These are phyloP conservation scores for Suhomyces sp. DNA, from an alignment of 805 yeast genomes.

Conservation along the genomic window DNA sequence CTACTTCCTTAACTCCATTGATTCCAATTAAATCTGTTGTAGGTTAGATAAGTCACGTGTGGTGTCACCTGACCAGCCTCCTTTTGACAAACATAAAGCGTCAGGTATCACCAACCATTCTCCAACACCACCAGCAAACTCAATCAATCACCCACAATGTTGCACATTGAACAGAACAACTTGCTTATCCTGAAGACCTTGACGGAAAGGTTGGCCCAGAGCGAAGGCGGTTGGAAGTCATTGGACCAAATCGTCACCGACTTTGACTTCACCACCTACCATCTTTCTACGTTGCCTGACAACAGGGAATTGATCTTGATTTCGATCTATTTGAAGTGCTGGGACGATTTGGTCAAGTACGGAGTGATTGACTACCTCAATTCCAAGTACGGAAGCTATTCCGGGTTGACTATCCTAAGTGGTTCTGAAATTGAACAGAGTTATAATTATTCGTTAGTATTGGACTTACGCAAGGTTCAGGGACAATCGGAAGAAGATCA, in stretches of 20 bases:
- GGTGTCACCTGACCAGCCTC: too few relatives aligned
- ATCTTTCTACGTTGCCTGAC: constrained; percentile 78
- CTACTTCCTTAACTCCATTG: too few relatives aligned
- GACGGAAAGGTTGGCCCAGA: constrained; percentile 58
- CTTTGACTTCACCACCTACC: constrained; percentile 94
- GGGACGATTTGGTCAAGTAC: constrained; percentile 67
- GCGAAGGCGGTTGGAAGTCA: constrained; percentile 33
- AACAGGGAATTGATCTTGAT: constrained; percentile 62
- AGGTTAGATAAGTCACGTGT: too few relatives aligned
- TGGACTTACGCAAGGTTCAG: constrained; percentile 51
- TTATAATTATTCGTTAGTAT: constrained; percentile 72
- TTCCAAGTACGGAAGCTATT: constrained; percentile 44
- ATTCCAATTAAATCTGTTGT: too few relatives aligned
- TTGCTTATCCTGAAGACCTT: constrained; percentile 78
- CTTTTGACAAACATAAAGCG: too few relatives aligned
- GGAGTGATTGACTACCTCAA: constrained; percentile 59
- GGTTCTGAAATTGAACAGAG: constrained; percentile 61
- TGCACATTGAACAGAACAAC: constrained; percentile 83
- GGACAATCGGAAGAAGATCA: constrained; percentile 47
- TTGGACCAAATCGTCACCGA: constrained; percentile 90
- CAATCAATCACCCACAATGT: constrained; percentile 46
- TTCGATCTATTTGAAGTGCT: constrained; percentile 74
- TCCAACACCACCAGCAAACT: neutral
- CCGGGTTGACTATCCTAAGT: constrained; percentile 31
- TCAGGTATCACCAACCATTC: neutral